Base-by-base conservation (phyloP, 225 moss, liverwort and hornwort genomes). In the Sphagnum tenellum region DNA sequence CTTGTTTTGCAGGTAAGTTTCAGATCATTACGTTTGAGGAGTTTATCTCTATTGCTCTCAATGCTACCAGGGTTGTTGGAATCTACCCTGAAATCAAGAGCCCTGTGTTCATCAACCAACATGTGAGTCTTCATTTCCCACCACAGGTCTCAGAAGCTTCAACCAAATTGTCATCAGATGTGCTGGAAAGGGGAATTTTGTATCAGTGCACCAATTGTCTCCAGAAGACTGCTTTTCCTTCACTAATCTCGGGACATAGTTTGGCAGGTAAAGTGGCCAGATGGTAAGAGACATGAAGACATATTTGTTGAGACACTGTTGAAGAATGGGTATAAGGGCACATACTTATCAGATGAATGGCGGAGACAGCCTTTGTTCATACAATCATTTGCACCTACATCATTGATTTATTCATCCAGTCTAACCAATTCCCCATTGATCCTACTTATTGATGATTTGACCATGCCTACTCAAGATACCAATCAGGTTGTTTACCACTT, bases 81-180 rank as follows among this genome's bases (percentile, higher is more conserved):
- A 88, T 94, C 54, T 94, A 94, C 68, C 93, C 90, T 47, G 93
- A 90, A 77, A 85, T 94, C 29, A 94, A 94, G 77, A 90, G 86
- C 66, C 89, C 93, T 62, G 79, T 94, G 13, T 94, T 84, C 67
- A 66, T 90, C 49, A 94, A 94, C 64, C 68, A 80, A 69, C 90
- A 86, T 67, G 90, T 89, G 72, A 83, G 83, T 76, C 59, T 11
- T 65, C 46, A 48, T 69, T 11, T 12, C 54, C 53, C 53, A 14
- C 29, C 29, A 29, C 29, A 29, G 29, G 29, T 29, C 29, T 29
- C 29, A 29, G 29, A 29, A 29, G 29, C 52, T 52, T 9, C 52
- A 52, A 52, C 9, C 7, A 5, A 52, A 5, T 52, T 52, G 52
- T 6, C 52, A 6, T 52, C 9, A 5, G 52, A 52, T 52, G 52